Base-by-base conservation (phyloP, 176 grass and related monocot species). In the Cenchrus fungigraminus region DNA sequence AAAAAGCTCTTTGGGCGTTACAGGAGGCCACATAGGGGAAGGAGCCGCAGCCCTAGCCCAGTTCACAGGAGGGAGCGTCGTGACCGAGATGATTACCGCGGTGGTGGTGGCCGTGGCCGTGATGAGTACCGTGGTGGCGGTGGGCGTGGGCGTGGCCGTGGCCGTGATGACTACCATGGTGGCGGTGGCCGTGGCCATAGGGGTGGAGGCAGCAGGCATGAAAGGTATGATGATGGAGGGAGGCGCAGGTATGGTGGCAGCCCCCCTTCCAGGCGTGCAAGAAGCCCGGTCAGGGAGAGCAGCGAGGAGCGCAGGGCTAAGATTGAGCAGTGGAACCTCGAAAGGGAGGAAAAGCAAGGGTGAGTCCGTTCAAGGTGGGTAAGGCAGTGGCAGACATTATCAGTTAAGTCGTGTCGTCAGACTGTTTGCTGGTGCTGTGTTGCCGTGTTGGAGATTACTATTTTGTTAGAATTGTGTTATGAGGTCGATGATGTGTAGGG, bases 261-360 rank as follows among this genome's bases (percentile, higher is more conserved):
- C n/a, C n/a, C 59, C 72, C 83, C 81, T 58, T 84, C 85, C 0
- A 90, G 79, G 59, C 82, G 82, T 47, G 85, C 84, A 72, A 82
- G 91, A 78, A 93, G 85, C 52, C 88, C 81, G 0, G 77, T 85
- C 6, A 88, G 88, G 56, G 88, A 86, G 61, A 93, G 19, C 65
- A 93, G 91, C 12, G 85, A 93, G 79, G 91, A 93, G 47, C 77
- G 85, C 78, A 93, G 85, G 29, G 88, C 91, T 45, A 93, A 88
- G 85, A 93, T 93, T 25, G 85, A 93, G 43, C 85, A 90, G 73
- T 93, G 91, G 91, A 93, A 90, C 15, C 88, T 85, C 66, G 85
- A 93, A 75, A 93, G 68, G 82, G 91, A 93, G 64, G 58, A 59
- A 56, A 89, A 80, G 76, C 68, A 90, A 58, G 65, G 60, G 58